Evolutionary conservation across 2,329 filamentous ascomycete species (phyloP), one percentile per base, ranked within the genome.

Genomic region (Beauveria scarabaeidicola): DNA sequence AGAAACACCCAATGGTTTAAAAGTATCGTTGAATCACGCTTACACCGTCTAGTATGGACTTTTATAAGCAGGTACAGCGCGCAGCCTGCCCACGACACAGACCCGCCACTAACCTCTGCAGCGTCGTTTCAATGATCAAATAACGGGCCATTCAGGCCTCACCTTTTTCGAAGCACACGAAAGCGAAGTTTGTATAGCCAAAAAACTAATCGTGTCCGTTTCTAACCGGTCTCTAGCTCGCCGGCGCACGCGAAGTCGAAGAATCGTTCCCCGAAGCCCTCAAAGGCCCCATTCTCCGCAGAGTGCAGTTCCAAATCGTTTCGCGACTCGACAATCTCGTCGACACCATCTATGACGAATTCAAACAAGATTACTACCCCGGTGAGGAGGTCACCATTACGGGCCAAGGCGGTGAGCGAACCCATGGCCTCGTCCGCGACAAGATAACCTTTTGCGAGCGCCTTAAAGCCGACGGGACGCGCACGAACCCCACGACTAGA

Each of bases 91-190:
- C 17, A 11, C 25, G 2, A 21, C 13, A 13, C 19, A 32, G 7
- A n/a, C 43, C n/a, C 17, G n/a, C 9, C 47, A 46, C 52, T 48
- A 51, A 57, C 56, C 61, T 66, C 53, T 52, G 47, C 66, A 93
- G 86, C 90, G 86, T 69, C 86, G 88, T 59, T 99, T 97, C 73
- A 96, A 95, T 62, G 96, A 95, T 74, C 90, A 96, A 71, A 95
- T 97, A 65, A 96, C 91, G 13, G 94, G 94, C 58, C 93, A 96
- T 72, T 95, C 91, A 32, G 88, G 88, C 57, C 79, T 97, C 65
- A 93, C 85, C 3, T 99, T 95, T 73, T 97, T 97, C 69, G 91
- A 96, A 66, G 94, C 94, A 27, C 82, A 93, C 32, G 86, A 90
- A 73, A 96, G 91, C 75, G 91, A 97, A 84, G 91, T 95, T 81